Evolutionary conservation across 306 rosid species (phyloP).

Genomic region (Vigna reflexopilosa): DNA sequence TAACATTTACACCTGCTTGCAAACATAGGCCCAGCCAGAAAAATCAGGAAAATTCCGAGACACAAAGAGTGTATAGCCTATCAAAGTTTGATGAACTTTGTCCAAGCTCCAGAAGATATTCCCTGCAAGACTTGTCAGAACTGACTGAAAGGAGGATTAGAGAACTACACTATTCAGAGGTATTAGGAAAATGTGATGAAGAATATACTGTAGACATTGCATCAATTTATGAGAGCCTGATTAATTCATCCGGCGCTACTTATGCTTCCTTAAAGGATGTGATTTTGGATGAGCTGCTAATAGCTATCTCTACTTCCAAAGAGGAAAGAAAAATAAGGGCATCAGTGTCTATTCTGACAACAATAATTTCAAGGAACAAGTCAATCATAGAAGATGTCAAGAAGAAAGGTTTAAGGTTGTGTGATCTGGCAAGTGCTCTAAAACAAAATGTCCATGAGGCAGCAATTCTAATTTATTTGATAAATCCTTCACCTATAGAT

Average conservation of each 20-base stretch:
- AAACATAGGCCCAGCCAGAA: slow-evolving; percentile 46
- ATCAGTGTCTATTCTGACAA: slow-evolving; percentile 66
- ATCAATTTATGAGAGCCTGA: slow-evolving; percentile 62
- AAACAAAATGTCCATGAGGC: slow-evolving; percentile 83
- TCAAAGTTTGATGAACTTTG: slow-evolving; percentile 49
- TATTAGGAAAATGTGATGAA: slow-evolving; percentile 60
- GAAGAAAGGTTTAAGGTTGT: slow-evolving; percentile 73
- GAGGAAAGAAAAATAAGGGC: slow-evolving; percentile 73
- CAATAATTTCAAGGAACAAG: slow-evolving; percentile 69
- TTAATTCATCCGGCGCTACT: slow-evolving; percentile 55
- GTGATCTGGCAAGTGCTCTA: slow-evolving; percentile 80
- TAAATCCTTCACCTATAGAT: slow-evolving; percentile 80
- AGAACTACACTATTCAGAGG: slow-evolving; percentile 55
- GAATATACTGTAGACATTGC: slow-evolving; percentile 65
- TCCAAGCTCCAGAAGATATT: slow-evolving; percentile 53
- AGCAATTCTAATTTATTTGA: slow-evolving; percentile 69
- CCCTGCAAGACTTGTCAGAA: slow-evolving; percentile 51
- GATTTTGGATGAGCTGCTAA: slow-evolving; percentile 71
- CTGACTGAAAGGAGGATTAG: slow-evolving; percentile 51
- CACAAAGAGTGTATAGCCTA: slow-evolving; percentile 40
- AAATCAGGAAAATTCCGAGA: slow-evolving; percentile 43
- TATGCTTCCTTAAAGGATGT: slow-evolving; percentile 69
- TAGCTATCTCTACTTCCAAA: slow-evolving; percentile 72
- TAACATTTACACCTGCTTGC: slow-evolving; percentile 42
- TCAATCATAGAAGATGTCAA: slow-evolving; percentile 73